A percentile compares a stretch with the other conserved stretches of the same genome.
phyloP scores from a whole-genome alignment of 192 early-diverging fungal species.

The Podila epigama region DNA sequence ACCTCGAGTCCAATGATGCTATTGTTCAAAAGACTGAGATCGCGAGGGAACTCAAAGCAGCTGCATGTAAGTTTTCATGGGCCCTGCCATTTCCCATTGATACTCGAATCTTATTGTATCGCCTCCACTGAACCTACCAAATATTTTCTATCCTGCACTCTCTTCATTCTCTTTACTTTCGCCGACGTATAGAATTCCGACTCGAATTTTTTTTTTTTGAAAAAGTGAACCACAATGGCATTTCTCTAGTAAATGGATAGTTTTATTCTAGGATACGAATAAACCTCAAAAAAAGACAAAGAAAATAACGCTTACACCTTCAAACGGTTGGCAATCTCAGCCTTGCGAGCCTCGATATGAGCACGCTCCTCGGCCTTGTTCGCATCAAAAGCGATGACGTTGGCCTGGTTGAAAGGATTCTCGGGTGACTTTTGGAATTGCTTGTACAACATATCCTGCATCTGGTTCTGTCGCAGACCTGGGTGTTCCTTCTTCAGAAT shows the following conservation, averaged over 20 bases:
- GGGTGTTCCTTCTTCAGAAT: constrained; percentile 82
- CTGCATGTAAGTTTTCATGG: neutral
- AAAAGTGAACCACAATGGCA: no score
- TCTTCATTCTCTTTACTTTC: no score
- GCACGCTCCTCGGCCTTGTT: constrained; percentile 65
- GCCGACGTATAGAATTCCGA: no score
- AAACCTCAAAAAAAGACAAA: no score
- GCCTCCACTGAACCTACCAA: no score
- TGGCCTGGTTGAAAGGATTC: constrained; percentile 80
- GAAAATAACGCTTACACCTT: constrained; percentile 44
- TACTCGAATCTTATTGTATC: neutral
- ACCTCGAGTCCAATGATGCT: constrained; percentile 35
- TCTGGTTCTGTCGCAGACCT: constrained; percentile 76
- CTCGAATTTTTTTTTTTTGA: no score
- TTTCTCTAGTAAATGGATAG: no score
- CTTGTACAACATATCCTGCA: constrained; percentile 84
- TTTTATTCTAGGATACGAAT: constrained; percentile 1
- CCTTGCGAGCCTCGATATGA: constrained; percentile 54
- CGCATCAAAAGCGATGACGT: constrained; percentile 76
- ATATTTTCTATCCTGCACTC: no score
- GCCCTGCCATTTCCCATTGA: no score
- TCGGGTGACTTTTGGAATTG: constrained; percentile 79
- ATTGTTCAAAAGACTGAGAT: constrained; percentile 5
- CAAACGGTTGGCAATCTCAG: constrained; percentile 61
- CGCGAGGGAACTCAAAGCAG: neutral